Evolutionary conservation across 1,284 basidiomycete genomes (phyloP).

Genomic region (Hymenochaete sp.): DNA sequence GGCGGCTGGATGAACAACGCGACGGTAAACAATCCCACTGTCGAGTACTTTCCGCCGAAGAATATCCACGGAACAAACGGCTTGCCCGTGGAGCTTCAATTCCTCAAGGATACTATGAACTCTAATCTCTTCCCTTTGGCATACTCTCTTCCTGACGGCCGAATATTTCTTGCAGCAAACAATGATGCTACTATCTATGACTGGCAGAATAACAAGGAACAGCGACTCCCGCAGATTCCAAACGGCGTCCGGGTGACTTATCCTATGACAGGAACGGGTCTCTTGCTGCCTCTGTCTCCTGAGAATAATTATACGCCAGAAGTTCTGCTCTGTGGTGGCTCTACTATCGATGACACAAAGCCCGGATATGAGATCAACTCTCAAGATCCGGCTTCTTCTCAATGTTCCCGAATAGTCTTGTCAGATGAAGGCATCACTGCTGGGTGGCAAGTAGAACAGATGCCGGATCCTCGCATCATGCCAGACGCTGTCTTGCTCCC

Average conservation of each 20-base stretch:
- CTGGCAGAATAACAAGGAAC: slow-evolving; percentile 58
- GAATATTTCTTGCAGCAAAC: slow-evolving; percentile 74
- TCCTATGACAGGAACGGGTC: slow-evolving; percentile 66
- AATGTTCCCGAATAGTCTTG: slow-evolving; percentile 65
- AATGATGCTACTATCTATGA: slow-evolving; percentile 74
- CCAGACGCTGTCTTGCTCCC: slow-evolving; percentile 77
- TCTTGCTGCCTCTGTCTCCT: slow-evolving; percentile 63
- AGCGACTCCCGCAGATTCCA: slow-evolving; percentile 58
- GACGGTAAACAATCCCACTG: slow-evolving; percentile 71
- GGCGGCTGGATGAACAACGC: slow-evolving; percentile 78
- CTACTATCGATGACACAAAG: slow-evolving; percentile 52
- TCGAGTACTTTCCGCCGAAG: slow-evolving; percentile 77
- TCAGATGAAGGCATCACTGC: slow-evolving; percentile 52
- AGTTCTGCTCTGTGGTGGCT: slow-evolving; percentile 74
- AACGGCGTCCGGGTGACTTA: slow-evolving; percentile 78
- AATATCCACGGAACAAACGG: slow-evolving; percentile 57
- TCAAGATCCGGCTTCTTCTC: slow-evolving; percentile 59
- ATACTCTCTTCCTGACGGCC: slow-evolving; percentile 64
- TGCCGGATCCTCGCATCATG: slow-evolving; percentile 72
- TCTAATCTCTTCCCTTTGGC: slow-evolving; percentile 78
- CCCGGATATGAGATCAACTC: slow-evolving; percentile 58
- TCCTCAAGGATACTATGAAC: slow-evolving; percentile 65
- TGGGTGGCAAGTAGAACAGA: slow-evolving; percentile 69
- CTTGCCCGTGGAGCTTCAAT: slow-evolving; percentile 50
- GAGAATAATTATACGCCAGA: slow-evolving; percentile 58